Percentiles rank a stretch among this genome's conserved stretches.
Evolutionary conservation across 2,329 filamentous ascomycete genomes (phyloP).

Genomic region (Trichoderma hamatum): DNA sequence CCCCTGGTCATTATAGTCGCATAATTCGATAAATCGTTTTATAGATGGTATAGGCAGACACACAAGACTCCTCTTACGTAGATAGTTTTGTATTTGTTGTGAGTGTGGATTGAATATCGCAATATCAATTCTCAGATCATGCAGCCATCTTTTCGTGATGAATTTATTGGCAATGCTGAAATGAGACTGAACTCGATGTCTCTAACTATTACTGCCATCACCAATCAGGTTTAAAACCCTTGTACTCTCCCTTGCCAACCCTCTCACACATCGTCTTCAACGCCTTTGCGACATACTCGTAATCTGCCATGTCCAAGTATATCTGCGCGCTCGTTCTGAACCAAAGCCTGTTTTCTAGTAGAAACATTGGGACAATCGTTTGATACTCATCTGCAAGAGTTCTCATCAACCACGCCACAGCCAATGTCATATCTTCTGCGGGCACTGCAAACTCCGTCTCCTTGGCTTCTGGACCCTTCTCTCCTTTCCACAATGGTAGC

Average conservation of each 20-base stretch:
- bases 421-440: constrained; percentile 38
- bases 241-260: constrained; percentile 44
- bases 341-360: constrained; percentile 68
- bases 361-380: constrained; percentile 70
- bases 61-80: not conserved
- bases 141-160: not conserved
- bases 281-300: constrained; percentile 66
- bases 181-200: not conserved
- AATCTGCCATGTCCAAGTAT: constrained; percentile 80
- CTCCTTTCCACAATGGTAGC: constrained; percentile 61
- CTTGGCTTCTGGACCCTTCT: constrained; percentile 33
- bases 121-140: not conserved
- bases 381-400: constrained; percentile 61
- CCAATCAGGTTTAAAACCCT: not conserved
- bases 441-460: constrained; percentile 39
- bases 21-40: not conserved
- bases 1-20: not conserved
- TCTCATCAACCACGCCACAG: constrained; percentile 61
- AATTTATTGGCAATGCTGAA: not conserved
- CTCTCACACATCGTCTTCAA: constrained; percentile 55
- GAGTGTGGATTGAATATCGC: not conserved
- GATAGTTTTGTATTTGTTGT: not conserved
- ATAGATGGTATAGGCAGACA: not conserved
- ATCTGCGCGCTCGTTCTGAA: constrained; percentile 77
- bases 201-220: not conserved